Conservation (phyloP, 805 yeast species). For the Candida maesae region DNA sequence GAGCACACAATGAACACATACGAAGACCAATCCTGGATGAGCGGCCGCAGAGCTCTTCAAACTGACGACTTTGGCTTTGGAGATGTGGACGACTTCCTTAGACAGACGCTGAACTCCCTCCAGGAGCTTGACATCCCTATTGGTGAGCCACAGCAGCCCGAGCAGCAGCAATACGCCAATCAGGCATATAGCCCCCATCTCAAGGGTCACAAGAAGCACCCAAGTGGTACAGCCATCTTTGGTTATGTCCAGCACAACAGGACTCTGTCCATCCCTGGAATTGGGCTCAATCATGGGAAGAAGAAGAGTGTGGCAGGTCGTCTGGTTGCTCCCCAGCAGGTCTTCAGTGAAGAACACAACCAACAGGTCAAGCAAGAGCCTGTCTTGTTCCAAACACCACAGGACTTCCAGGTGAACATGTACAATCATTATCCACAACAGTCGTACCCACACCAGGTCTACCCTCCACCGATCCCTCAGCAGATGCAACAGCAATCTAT, state of each 20-base stretch:
- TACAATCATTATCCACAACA: too few species aligned
- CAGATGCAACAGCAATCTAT: conserved; percentile 2
- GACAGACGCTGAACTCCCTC: conserved; percentile 50
- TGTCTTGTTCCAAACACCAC: conserved; percentile 16
- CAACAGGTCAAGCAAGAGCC: conserved; percentile 20
- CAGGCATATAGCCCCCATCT: conserved; percentile 6
- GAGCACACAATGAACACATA: conserved; percentile 10
- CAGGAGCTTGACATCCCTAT: conserved; percentile 64
- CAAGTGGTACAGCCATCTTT: conserved; percentile 79
- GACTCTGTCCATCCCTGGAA: conserved; percentile 58
- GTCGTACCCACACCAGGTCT: conserved; percentile 5
- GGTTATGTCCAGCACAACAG: conserved; percentile 65
- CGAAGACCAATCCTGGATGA: conserved; percentile 13
- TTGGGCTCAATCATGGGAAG: not conserved
- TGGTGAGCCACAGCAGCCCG: conserved; percentile 20
- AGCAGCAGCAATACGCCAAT: conserved; percentile 10
- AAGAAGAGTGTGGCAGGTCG: conserved; percentile 5
- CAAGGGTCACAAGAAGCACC: conserved; percentile 50
- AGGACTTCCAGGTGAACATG: conserved; percentile 14
- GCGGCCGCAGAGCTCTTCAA: not conserved
- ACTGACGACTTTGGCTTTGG: conserved; percentile 18
- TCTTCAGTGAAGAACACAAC: conserved; percentile 18
- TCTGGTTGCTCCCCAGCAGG: conserved; percentile 23
- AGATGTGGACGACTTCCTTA: conserved; percentile 45
- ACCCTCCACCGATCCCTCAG: conserved; percentile 7